A percentile compares a stretch with the other conserved stretches of the same genome.
Conservation (phyloP, 1,284 basidiomycete species). For the Naganishia liquefaciens region DNA sequence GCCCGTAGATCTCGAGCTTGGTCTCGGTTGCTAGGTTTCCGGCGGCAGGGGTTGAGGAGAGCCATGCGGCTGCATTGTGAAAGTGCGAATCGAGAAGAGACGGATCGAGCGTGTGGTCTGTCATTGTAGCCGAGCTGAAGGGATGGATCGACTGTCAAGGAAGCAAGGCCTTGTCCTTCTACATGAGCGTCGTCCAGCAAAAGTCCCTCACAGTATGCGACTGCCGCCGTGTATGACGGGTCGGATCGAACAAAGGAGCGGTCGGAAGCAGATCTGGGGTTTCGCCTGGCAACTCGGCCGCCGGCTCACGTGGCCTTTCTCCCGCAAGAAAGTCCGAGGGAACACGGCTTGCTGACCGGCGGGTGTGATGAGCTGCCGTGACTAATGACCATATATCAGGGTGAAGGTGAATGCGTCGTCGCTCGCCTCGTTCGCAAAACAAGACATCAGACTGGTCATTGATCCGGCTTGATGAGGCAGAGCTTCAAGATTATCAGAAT, state of each 20-base stretch:
- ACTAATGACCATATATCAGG: too few relatives aligned
- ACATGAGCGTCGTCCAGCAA: background rate
- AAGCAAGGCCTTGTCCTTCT: background rate
- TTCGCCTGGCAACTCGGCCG: too few relatives aligned
- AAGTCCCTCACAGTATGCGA: background rate
- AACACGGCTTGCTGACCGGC: background rate
- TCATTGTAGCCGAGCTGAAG: background rate
- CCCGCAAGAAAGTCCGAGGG: background rate
- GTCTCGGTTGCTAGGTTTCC: conserved; percentile 26
- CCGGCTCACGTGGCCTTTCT: background rate
- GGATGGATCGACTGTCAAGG: background rate
- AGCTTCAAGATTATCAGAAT: too few relatives aligned
- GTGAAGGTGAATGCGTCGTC: too few relatives aligned
- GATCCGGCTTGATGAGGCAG: too few relatives aligned
- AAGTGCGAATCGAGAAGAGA: conserved; percentile 30
- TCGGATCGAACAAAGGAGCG: background rate
- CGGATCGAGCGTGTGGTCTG: conserved; percentile 5
- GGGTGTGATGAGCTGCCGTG: too few relatives aligned
- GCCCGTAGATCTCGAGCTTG: conserved; percentile 34
- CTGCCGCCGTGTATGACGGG: background rate
- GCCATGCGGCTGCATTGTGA: conserved; percentile 30
- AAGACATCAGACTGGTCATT: too few relatives aligned
- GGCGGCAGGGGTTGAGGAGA: conserved; percentile 27
- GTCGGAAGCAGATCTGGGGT: background rate
- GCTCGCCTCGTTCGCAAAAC: too few relatives aligned